phyloP scores from a whole-genome alignment of 805 yeast species.

The Saturnispora diversa region DNA sequence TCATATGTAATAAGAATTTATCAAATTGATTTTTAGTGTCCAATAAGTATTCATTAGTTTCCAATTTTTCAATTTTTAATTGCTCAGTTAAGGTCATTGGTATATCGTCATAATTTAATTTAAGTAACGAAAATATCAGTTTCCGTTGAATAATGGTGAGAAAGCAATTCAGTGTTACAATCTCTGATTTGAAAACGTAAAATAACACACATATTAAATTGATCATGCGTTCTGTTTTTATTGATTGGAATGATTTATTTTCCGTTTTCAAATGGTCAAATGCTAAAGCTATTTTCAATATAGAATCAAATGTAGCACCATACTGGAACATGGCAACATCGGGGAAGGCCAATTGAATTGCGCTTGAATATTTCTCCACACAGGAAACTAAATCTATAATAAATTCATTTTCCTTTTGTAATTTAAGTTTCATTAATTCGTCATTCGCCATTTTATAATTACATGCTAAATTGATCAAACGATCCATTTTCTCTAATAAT shows the following conservation, averaged over 20 bases:
- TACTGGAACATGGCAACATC: conserved; percentile 25
- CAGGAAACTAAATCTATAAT: conserved; percentile 14
- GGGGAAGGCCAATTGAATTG: conserved; percentile 24
- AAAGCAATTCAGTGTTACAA: conserved; percentile 21
- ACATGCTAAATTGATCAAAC: conserved; percentile 25
- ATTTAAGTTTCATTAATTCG: conserved; percentile 15
- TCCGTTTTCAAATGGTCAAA: conserved; percentile 17
- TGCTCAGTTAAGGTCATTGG: conserved; percentile 13
- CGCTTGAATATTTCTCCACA: conserved; percentile 21
- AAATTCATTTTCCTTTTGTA: conserved; percentile 13
- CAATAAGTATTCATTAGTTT: conserved; percentile 22
- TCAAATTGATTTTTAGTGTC: conserved; percentile 41
- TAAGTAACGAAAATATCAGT: conserved; percentile 21
- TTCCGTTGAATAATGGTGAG: conserved; percentile 23
- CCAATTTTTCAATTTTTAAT: conserved; percentile 10
- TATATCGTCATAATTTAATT: conserved; percentile 2
- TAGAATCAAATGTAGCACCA: conserved; percentile 26
- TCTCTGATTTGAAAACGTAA: conserved; percentile 21
- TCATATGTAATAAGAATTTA: conserved; percentile 36
- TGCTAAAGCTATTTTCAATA: conserved; percentile 21
- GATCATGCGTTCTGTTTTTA: conserved; percentile 15
- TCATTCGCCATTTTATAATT: conserved; percentile 21
- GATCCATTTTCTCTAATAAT: conserved; percentile 17
- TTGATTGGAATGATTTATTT: conserved; percentile 9
- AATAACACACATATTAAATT: conserved; percentile 24